Evolutionary conservation across 169 alveolate genomes (phyloP).

Genomic region (Toxoplasma gondii): DNA sequence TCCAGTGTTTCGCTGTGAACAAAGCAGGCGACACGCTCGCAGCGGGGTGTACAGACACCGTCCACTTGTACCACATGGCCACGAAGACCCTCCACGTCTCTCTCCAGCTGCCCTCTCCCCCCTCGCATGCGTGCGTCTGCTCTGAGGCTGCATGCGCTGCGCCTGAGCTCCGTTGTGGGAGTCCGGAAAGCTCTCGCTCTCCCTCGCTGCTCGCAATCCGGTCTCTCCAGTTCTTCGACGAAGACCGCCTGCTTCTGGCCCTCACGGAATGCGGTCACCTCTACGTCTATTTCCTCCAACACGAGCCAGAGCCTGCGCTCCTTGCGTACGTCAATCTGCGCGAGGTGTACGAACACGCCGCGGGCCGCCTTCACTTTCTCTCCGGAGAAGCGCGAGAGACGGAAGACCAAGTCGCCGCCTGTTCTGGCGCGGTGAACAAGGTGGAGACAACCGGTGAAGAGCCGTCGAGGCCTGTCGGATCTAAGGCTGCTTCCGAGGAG

Average conservation of each 20-base stretch:
- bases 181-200: not conserved
- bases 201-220: conserved; percentile 27
- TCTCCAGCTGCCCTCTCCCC: not conserved
- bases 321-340: conserved; percentile 18
- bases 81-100: conserved; percentile 30
- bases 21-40: conserved; percentile 34
- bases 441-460: no score
- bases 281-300: conserved; percentile 37
- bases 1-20: conserved; percentile 32
- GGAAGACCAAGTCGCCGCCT: not conserved
- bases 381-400: not conserved
- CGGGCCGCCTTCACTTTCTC: not conserved
- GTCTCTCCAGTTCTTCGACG: conserved; percentile 40
- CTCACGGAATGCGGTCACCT: conserved; percentile 43
- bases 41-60: not conserved
- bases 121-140: not conserved
- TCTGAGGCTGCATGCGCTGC: not conserved
- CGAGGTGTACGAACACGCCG: conserved; percentile 43
- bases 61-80: not conserved
- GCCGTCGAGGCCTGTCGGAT: not conserved
- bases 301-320: conserved; percentile 46
- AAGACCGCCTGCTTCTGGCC: conserved; percentile 51
- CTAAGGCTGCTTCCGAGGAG: not conserved
- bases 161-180: no score
- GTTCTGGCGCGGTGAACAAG: not conserved